Base-by-base conservation (phyloP, 2,329 filamentous ascomycete genomes). In the Clarireedia homoeocarpa region DNA sequence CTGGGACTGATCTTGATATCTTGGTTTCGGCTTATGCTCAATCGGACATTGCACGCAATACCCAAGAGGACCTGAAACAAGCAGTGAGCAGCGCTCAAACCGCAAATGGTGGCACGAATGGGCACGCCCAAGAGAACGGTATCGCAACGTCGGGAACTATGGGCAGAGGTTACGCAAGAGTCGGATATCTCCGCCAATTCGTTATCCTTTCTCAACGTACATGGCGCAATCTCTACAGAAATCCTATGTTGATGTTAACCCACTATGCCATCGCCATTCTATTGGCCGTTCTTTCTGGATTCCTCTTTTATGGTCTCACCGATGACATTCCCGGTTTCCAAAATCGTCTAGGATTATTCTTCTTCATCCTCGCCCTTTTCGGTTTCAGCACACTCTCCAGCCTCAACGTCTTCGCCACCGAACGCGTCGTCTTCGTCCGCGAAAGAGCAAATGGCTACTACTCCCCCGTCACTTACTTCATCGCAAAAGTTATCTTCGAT, bases 361-460 rank as follows among this genome's bases (percentile, higher is more conserved):
- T 99, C 77, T 99, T 99, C 76, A 79, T 99, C 36, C 80, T 99
- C 1, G 91, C 94, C 0, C 80, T 99, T 2, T 99, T 97, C 66
- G 94, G 94, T 9, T 99, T 99, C 76, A 96, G 90, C 71, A 96
- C 92, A 0, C 77, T 99, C 40, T 97, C 94, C 0, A 95, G 89
- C 65, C 77, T 99, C 54, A 96, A 88, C 30, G 92, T 96, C 10
- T 99, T 99, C 71, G 91, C 91, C 0, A 82, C 89, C 0, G 94
- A 99, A 71, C 81, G 94, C 46, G 80, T 96, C 6, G 75, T 99
- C 39, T 99, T 99, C 70, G 85, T 95, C 10, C 83, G 94, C 49
- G 94, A 99, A 72, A 81, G 94, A 61, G 94, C 94, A 39, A 99
- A 99, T 70, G 92, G 94, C 1, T 99, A 99, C 73, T 99, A 99